Base-by-base conservation (phyloP, 768 basidiomycete species). In the Favolaschia claudopus region DNA sequence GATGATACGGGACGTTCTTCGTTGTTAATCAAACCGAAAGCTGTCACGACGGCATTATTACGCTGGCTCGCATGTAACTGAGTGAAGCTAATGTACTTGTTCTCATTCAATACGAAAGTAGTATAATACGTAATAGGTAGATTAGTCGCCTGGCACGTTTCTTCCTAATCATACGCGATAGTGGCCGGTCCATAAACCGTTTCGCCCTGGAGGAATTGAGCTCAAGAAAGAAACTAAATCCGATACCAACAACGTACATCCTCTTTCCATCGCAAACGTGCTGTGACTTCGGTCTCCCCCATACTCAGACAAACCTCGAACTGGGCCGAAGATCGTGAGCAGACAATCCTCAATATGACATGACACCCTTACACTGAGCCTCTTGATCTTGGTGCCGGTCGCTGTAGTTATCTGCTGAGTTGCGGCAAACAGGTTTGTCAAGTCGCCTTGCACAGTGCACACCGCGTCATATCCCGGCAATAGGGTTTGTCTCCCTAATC, bases 241-340 rank as follows among this genome's bases (percentile, higher is more conserved):
- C 13, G 24, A 20, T 10, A 29, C 2, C 4, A 22, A 17, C 10
- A 7, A 55, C 62, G 14, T 38, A 68, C 67, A 9, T 62, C 24
- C 36, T 63, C 65, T 19, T 51, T 31, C 67, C 67, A 68, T 1
- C 65, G 50, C 31, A 68, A 28, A 7, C 64, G 62, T 1, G 67
- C 67, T 2, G 58, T 58, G 13, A 68, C 43, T 38, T 68, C 67
- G 1, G 67, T 68, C n/a, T 61, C 65, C 2, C 67, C 67, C 33
- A 68, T 17, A 7, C 29, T 29, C 5, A 68, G 49, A 48, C 67
- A 68, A 4, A 68, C 55, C 1, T 58, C 46, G 25, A 60, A 68
- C 64, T 68, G 27, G 9, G 19, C 14, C 28, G 34, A 28, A 24
- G 33, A 48, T 13, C 3, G 12, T 22, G 32, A 55, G 5, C 27